Percentiles rank a stretch among this genome's conserved stretches.
Evolutionary conservation across 345 rosid species (phyloP).

Genomic region (Clausena lansium): DNA sequence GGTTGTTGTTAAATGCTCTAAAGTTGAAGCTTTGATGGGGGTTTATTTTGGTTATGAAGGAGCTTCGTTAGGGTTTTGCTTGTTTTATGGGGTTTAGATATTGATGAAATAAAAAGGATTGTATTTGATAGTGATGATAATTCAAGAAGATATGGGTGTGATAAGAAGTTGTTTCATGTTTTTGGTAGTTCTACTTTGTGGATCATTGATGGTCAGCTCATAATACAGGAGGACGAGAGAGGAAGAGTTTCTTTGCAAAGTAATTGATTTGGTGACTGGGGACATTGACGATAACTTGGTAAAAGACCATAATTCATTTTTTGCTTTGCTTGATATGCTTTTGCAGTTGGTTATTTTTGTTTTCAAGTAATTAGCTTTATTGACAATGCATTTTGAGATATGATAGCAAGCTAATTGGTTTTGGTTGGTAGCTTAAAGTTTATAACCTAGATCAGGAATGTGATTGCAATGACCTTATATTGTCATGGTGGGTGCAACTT

Average conservation of each 20-base stretch:
- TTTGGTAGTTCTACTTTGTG: constrained; percentile 39
- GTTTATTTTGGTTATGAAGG: neutral
- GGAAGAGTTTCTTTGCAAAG: constrained; percentile 36
- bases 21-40: constrained; percentile 16
- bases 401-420: no score
- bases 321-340: neutral
- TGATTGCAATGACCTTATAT: neutral
- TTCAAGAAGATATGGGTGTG: constrained; percentile 33
- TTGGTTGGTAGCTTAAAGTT: neutral
- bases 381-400: no score
- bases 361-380: neutral
- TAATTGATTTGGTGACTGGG: constrained; percentile 49
- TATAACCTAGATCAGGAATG: neutral
- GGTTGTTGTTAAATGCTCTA: neutral
- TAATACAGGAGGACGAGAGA: constrained; percentile 36
- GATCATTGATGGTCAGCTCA: constrained; percentile 39
- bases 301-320: constrained; percentile 16
- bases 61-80: constrained; percentile 19
- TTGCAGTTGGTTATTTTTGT: neutral
- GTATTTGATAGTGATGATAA: constrained; percentile 18
- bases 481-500: neutral
- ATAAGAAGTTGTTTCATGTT: constrained; percentile 21
- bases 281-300: constrained; percentile 56
- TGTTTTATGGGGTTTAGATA: constrained; percentile 24
- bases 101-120: constrained; percentile 40